Evolutionary conservation across 345 rosid genomes (phyloP), one percentile per base, ranked within the genome.

Genomic region (Gossypium sturtianum): DNA sequence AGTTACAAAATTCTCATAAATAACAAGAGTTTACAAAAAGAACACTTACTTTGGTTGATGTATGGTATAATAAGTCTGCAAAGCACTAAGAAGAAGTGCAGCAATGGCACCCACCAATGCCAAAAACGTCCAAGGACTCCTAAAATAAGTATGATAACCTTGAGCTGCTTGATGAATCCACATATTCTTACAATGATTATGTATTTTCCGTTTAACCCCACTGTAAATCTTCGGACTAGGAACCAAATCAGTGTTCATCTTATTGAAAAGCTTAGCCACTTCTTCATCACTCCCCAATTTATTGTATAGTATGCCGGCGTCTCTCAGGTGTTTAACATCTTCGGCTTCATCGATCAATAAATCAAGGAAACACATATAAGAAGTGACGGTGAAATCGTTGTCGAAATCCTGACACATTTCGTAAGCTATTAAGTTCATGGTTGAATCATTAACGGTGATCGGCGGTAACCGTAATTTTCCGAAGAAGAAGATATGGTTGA

Each of bases 271-370:
- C 0, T 41, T 43, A 43, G 70, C 70, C 15, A 65, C 70, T 2
- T 43, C 29, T 65, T 65, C 29, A n/a, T 65, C 69, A 27, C 74
- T 72, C 34, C 3, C 73, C 73, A 6, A 73, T 69, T 19, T 4
- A 27, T 72, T 75, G 52, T 47, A 20, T 4, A 81, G 60, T 13
- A 81, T 48, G 7, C 67, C 51, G 2, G 54, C 61, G 0, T 72
- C 61, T 12, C 81, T 54, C 20, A 78, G 53, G n/a, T 11, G 53
- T 41, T 72, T 61, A 2, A 81, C 81, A 47, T 81, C 81, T 8
- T 72, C 60, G 1, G 77, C 44, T 1, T 54, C 15, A 22, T 77
- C 78, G 4, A 77, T 77, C 15, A 77, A 66, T 27, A 3, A 27
- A 27, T 27, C 34, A 27, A 27, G 29, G 29, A 27, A 27, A 2